Evolutionary conservation across 345 rosid genomes (phyloP).

Genomic region (Punica granatum): DNA sequence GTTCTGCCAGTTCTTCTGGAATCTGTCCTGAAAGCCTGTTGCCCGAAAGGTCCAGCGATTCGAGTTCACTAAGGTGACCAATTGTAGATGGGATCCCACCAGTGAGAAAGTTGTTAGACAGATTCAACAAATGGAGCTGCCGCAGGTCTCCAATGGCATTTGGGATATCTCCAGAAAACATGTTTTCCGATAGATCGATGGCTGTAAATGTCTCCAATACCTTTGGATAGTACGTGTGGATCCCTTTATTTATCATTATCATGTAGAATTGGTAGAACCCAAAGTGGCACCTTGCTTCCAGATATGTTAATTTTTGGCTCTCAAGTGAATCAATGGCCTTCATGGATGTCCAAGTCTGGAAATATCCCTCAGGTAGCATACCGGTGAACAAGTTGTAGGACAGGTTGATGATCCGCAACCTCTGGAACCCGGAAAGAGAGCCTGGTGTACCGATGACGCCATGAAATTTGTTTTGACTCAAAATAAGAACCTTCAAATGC

Average conservation of each 20-base stretch:
- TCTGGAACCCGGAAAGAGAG: neutral
- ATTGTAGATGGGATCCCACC: neutral
- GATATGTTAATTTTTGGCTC: neutral
- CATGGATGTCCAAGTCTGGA: constrained; percentile 4
- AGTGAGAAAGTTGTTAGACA: constrained; percentile 8
- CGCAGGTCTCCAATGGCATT: constrained; percentile 1
- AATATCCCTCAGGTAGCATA: neutral
- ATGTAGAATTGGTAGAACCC: neutral
- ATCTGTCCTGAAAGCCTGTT: constrained; percentile 13
- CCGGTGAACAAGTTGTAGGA: constrained; percentile 4
- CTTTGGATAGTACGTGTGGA: neutral
- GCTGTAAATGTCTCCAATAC: neutral
- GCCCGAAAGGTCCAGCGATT: constrained; percentile 6
- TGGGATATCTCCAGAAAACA: constrained; percentile 12
- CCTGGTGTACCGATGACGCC: neutral
- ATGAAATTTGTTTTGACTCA: constrained; percentile 8
- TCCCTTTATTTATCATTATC: constrained; percentile 1
- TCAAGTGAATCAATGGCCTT: neutral
- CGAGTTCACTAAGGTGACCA: neutral
- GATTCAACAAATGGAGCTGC: neutral
- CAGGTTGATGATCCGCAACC: neutral
- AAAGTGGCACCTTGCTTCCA: neutral
- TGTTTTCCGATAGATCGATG: constrained; percentile 9
- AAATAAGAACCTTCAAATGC: neutral
- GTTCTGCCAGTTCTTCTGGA: constrained; percentile 1